Percentiles rank a stretch among this genome's conserved stretches.
These are phyloP conservation scores for Punica granatum DNA, from an alignment of 345 rosid genomes.

Conservation along the genomic window DNA sequence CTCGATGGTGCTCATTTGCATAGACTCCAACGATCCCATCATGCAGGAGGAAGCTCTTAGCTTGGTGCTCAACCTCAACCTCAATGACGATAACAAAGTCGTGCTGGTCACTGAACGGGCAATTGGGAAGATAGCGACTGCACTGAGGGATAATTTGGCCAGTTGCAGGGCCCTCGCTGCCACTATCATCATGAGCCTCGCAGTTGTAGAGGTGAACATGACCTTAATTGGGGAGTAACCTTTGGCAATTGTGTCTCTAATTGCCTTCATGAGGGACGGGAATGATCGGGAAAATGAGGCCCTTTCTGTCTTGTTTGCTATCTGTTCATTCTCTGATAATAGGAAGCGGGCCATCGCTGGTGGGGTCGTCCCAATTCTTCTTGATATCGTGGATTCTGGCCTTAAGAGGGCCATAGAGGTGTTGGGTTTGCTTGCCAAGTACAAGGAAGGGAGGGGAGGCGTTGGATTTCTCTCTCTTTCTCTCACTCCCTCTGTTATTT, in stretches of 20 bases:
- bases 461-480: no score
- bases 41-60: slow-evolving; percentile 68
- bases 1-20: slow-evolving; percentile 53
- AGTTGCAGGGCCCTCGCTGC: slow-evolving; percentile 81
- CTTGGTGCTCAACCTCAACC: slow-evolving; percentile 70
- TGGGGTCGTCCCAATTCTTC: slow-evolving; percentile 64
- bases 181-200: slow-evolving; percentile 77
- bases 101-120: slow-evolving; percentile 95
- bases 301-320: slow-evolving; percentile 69
- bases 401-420: slow-evolving; percentile 82
- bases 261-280: slow-evolving; percentile 49
- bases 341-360: slow-evolving; percentile 55
- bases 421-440: slow-evolving; percentile 71
- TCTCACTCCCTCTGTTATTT: no score
- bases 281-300: slow-evolving; percentile 78
- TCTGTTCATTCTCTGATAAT: slow-evolving; percentile 71
- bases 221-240: slow-evolving; percentile 85
- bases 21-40: slow-evolving; percentile 30
- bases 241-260: slow-evolving; percentile 50
- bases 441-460: slow-evolving; percentile 83
- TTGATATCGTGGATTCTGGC: slow-evolving; percentile 50
- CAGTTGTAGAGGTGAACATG: slow-evolving; percentile 90
- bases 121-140: slow-evolving; percentile 42
- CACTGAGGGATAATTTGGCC: slow-evolving; percentile 49
- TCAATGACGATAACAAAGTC: slow-evolving; percentile 87